Conservation (phyloP, 257 asterid species). For the Rehmannia glutinosa region DNA sequence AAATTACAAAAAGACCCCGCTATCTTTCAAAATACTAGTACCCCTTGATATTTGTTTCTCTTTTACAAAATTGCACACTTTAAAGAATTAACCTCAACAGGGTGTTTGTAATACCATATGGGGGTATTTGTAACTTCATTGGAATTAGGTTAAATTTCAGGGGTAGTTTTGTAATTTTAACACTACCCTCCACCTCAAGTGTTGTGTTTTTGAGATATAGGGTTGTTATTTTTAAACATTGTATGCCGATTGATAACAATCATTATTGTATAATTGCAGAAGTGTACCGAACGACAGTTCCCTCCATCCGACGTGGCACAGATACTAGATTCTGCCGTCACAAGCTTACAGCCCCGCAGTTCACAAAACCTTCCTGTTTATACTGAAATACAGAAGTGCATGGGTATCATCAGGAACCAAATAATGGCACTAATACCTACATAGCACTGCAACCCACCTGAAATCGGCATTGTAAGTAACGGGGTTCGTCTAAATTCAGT, state of each 20-base stretch:
- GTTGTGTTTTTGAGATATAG: background rate
- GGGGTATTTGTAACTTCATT: too few species aligned
- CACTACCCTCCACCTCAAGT: background rate
- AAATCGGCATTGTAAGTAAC: conserved; percentile 25
- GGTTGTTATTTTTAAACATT: background rate
- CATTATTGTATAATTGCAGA: conserved; percentile 40
- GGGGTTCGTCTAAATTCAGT: too few species aligned
- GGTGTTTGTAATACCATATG: too few species aligned
- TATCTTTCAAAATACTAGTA: too few species aligned
- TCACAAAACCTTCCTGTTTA: conserved; percentile 59
- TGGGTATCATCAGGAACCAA: conserved; percentile 86
- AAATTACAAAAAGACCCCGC: too few species aligned
- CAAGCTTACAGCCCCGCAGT: conserved; percentile 65
- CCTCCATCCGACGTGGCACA: conserved; percentile 84
- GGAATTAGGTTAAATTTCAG: too few species aligned
- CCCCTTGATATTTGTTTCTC: too few species aligned
- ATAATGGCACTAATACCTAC: conserved; percentile 79
- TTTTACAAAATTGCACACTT: too few species aligned
- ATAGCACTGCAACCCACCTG: too few species aligned
- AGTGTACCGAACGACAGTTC: conserved; percentile 73
- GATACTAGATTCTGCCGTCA: conserved; percentile 71
- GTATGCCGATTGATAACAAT: background rate
- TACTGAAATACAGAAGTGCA: conserved; percentile 76
- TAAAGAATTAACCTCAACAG: too few species aligned
- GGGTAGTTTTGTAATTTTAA: background rate